A percentile compares a stretch with the other conserved stretches of the same genome.
Evolutionary conservation across 2,329 filamentous ascomycete species (phyloP).

Genomic region (Calonectria pteridis): DNA sequence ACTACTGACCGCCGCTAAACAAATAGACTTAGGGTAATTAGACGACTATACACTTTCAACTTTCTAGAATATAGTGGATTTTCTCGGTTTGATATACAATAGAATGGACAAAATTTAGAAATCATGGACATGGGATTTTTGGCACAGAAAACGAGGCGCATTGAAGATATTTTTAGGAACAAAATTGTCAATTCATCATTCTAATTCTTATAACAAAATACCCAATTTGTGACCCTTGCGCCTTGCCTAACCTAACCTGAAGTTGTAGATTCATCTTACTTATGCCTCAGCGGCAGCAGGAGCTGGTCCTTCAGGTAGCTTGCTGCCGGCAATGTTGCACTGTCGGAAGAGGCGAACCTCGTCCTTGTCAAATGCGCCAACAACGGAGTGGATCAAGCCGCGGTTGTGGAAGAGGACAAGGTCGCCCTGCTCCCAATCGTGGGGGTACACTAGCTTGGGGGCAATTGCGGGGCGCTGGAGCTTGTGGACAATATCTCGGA

Average conservation of each 20-base stretch:
- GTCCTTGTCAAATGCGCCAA: slow-evolving; percentile 79
- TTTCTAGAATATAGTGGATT: background rate
- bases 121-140: background rate
- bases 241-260: background rate
- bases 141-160: background rate
- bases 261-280: background rate
- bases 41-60: background rate
- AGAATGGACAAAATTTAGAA: background rate
- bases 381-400: slow-evolving; percentile 80
- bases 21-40: background rate
- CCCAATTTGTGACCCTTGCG: background rate
- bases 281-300: background rate
- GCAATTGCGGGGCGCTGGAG: slow-evolving; percentile 80
- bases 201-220: background rate
- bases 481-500: slow-evolving; percentile 75
- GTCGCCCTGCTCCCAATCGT: slow-evolving; percentile 84
- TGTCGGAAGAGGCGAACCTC: slow-evolving; percentile 82
- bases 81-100: background rate
- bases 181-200: background rate
- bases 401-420: slow-evolving; percentile 84
- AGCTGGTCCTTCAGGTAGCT: slow-evolving; percentile 64
- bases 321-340: slow-evolving; percentile 81
- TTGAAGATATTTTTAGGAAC: background rate
- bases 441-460: slow-evolving; percentile 75
- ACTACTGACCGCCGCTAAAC: no score